Conservation (phyloP, 2,329 filamentous ascomycete species). For the Xylaria sp. region DNA sequence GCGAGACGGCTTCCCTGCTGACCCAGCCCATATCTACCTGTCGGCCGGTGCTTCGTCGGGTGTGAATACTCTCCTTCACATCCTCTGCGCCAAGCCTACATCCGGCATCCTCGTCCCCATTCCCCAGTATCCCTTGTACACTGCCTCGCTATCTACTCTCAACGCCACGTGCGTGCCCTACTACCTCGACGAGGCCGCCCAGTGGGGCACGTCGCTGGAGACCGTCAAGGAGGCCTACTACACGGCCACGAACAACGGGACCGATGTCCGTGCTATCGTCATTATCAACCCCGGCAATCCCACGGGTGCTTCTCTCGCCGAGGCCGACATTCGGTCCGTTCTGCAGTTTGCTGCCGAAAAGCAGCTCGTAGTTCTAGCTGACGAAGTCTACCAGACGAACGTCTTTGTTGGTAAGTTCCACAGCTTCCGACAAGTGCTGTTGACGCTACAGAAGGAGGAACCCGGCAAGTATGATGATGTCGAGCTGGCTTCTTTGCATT, state of each 20-base stretch:
- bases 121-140: conserved; percentile 97
- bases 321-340: conserved; percentile 81
- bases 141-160: conserved; percentile 84
- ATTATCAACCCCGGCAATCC: conserved; percentile 99
- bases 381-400: conserved; percentile 99
- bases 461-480: conserved; percentile 81
- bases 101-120: conserved; percentile 92
- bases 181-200: conserved; percentile 83
- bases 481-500: conserved; percentile 91
- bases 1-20: conserved; percentile 86
- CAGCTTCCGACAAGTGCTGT: conserved; percentile 90
- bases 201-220: conserved; percentile 88
- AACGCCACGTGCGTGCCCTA: conserved; percentile 91
- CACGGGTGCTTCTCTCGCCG: conserved; percentile 83
- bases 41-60: conserved; percentile 91
- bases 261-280: conserved; percentile 89
- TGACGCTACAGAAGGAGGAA: conserved; percentile 76
- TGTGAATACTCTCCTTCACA: conserved; percentile 89
- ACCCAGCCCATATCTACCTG: conserved; percentile 84
- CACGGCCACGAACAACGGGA: conserved; percentile 76
- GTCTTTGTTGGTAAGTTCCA: conserved; percentile 93
- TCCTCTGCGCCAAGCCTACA: conserved; percentile 79
- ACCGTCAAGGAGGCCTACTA: conserved; percentile 75
- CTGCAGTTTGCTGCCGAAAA: conserved; percentile 85
- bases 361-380: conserved; percentile 87